These are phyloP conservation scores for Myxozyma monticola DNA, from an alignment of 805 yeast species.

Conservation along the genomic window DNA sequence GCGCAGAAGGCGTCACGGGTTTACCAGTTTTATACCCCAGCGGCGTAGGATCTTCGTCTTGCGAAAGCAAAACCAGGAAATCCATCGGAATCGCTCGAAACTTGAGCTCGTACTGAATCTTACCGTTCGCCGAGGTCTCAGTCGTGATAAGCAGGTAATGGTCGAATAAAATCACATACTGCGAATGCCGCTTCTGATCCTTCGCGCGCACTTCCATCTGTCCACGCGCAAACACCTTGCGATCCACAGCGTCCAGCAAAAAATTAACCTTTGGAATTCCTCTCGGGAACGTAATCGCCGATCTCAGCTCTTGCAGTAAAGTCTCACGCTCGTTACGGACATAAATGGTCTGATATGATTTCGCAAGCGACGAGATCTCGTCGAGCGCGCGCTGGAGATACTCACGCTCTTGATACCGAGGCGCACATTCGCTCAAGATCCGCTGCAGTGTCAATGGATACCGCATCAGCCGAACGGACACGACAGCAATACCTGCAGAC, in stretches of 20 bases:
- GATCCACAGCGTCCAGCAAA: constrained; percentile 52
- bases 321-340: constrained; percentile 58
- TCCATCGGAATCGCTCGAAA: constrained; percentile 43
- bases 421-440: constrained; percentile 51
- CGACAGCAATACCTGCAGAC: constrained; percentile 1
- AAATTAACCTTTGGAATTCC: constrained; percentile 49
- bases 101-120: constrained; percentile 3
- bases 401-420: constrained; percentile 53
- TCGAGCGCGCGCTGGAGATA: constrained; percentile 54
- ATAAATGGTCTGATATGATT: constrained; percentile 61
- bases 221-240: constrained; percentile 61
- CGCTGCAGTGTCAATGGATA: constrained; percentile 64
- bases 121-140: constrained; percentile 35
- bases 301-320: constrained; percentile 54
- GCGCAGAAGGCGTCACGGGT: neutral
- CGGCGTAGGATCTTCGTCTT: constrained; percentile 41
- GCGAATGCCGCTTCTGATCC: constrained; percentile 1
- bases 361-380: constrained; percentile 55
- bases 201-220: constrained; percentile 46
- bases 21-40: neutral
- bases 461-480: constrained; percentile 52
- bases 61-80: constrained; percentile 59
- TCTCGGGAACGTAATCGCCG: constrained; percentile 55
- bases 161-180: constrained; percentile 62
- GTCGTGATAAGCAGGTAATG: constrained; percentile 54